A percentile compares a stretch with the other conserved stretches of the same genome.
Evolutionary conservation across 2,329 filamentous ascomycete genomes (phyloP).

Genomic region (Ophiocordyceps robertsii): DNA sequence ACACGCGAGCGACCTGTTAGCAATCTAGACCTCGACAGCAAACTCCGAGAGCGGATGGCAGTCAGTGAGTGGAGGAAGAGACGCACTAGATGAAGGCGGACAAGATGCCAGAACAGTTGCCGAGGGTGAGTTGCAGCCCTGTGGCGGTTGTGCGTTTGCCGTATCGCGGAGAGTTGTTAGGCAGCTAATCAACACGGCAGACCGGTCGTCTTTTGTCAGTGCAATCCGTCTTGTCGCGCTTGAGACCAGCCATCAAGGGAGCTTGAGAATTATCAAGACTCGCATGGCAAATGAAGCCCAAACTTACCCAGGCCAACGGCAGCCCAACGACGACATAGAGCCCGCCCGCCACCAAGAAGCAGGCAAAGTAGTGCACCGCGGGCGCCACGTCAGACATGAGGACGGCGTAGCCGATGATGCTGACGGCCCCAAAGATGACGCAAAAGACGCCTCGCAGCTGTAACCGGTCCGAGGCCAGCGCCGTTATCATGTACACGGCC

Average conservation of each 20-base stretch:
- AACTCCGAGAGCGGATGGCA: background rate
- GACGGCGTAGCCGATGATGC: slow-evolving; percentile 55
- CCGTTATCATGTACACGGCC: slow-evolving; percentile 51
- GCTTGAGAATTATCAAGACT: no score
- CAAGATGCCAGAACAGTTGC: slow-evolving; percentile 61
- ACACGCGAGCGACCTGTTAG: background rate
- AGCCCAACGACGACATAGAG: slow-evolving; percentile 49
- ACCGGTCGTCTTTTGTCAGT: background rate
- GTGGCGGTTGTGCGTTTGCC: slow-evolving; percentile 63
- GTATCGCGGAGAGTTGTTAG: slow-evolving; percentile 59
- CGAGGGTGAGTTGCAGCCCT: slow-evolving; percentile 56
- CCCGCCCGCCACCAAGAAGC: slow-evolving; percentile 62
- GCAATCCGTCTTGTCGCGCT: background rate
- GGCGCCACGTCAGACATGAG: slow-evolving; percentile 46
- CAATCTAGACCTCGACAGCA: background rate
- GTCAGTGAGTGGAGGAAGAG: background rate
- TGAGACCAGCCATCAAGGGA: no score
- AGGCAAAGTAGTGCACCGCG: slow-evolving; percentile 60
- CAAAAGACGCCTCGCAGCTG: slow-evolving; percentile 54
- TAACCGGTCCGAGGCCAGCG: slow-evolving; percentile 52
- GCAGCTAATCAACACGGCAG: slow-evolving; percentile 21
- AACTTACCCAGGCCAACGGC: slow-evolving; percentile 37
- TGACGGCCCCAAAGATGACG: slow-evolving; percentile 47
- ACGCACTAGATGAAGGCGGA: slow-evolving; percentile 49
- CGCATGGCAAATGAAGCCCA: background rate